Evolutionary conservation across 805 yeast species (phyloP), one percentile per base, ranked within the genome.

Genomic region (Brettanomyces naardenensis): DNA sequence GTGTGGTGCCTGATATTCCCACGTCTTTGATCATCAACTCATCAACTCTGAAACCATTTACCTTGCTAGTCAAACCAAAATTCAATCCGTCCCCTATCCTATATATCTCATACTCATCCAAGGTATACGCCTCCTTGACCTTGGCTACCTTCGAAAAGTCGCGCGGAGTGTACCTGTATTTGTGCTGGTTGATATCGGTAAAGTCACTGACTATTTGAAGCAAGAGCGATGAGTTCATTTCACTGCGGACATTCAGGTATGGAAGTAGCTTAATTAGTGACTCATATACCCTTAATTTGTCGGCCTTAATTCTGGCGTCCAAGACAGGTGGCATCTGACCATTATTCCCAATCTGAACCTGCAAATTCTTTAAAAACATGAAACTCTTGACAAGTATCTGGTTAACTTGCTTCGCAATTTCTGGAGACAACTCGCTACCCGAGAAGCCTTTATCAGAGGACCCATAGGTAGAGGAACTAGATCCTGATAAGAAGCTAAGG

Each of bases 401-500:
- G 33, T 50, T 58, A 31, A 55, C 35, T 19, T 57, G 62, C 28
- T 38, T 48, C 19, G 58, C 56, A 25, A 58, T 47, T 14, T 57
- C 66, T 6, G 54, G 60, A 14, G 56, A 64, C 48, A 51, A 53
- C 46, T 48, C 51, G 13, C 43, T 45, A 7, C 28, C 33, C 46
- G 25, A 61, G 3, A 34, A 40, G 46, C 33, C 62, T 48, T 47
- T 48, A 27, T 44, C 54, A 5, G 51, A 41, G 6, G 57, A 58
- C 5, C 56, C 31, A n/a, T 47, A 39, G 21, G 50, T 38, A 42
- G 64, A 44, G 1, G 66, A 50, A 19, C 64, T 68, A 7, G 77
- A 67, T 20, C 82, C 62, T 2, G 54, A 40, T 37, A 75, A 49
- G 34, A 66, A 67, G 13, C 75, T 68, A 7, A 76, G 54, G 51